Evolutionary conservation across 345 rosid species (phyloP).

Genomic region (Eucalyptus pauciflora): DNA sequence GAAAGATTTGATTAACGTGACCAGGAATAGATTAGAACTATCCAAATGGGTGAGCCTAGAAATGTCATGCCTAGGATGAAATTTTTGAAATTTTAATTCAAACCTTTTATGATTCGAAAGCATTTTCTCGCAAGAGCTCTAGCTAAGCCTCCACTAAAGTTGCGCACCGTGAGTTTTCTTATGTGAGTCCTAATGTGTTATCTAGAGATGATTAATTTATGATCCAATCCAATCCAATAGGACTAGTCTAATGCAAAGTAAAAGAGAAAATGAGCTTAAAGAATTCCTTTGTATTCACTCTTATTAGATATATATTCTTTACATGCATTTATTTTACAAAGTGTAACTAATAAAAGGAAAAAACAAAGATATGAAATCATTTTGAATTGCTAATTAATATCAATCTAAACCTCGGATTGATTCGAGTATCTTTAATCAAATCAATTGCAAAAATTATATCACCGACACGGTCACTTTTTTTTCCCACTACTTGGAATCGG

Average conservation of each 20-base stretch:
- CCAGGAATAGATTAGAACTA: background rate
- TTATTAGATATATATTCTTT: too few relatives aligned
- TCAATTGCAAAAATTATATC: too few relatives aligned
- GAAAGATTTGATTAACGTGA: background rate
- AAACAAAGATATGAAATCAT: too few relatives aligned
- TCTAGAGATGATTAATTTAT: too few relatives aligned
- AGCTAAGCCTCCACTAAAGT: background rate
- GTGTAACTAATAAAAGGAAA: too few relatives aligned
- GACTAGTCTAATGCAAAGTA: rapidly evolving
- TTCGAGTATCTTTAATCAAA: too few relatives aligned
- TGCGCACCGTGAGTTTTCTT: rapidly evolving
- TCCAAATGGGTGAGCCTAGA: background rate
- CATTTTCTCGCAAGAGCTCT: rapidly evolving
- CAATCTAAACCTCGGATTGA: rapidly evolving
- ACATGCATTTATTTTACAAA: too few relatives aligned
- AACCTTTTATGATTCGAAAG: background rate
- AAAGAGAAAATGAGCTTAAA: too few relatives aligned
- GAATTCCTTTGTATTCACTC: too few relatives aligned
- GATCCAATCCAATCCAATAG: too few relatives aligned
- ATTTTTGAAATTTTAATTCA: background rate
- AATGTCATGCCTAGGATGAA: background rate
- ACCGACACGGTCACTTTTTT: rapidly evolving
- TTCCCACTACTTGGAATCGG: rapidly evolving
- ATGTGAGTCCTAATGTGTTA: background rate
- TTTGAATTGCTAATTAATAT: too few relatives aligned